Evolutionary conservation across 129 eudicot species (phyloP), one percentile per base, ranked within the genome.

Genomic region (Kitagawia praeruptora): DNA sequence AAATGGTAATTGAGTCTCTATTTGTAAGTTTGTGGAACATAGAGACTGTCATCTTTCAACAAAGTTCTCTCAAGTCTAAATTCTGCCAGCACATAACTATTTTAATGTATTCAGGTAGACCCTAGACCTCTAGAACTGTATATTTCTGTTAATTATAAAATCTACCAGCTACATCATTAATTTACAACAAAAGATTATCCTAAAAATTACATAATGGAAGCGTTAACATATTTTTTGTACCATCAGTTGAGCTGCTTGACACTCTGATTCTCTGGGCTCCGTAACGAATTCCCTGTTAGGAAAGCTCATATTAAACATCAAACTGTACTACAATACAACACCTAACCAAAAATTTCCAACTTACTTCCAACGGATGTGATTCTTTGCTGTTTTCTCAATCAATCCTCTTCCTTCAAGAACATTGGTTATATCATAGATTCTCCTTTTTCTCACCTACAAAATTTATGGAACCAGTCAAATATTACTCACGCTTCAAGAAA

Each of bases 281-380:
- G 27, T 49, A 67, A 37, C 84, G 66, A 54, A 79, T 74, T 85
- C 94, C 88, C 97, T 92, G 97, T 80, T 41, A 78, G 78, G 15
- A 42, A 49, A 48, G 49, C 74, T 45, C 63, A 28, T 75, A 74
- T 76, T 48, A 16, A 79, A 78, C 66, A 80, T 4, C 78, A 82
- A 67, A n/a, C 73, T 81, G 76, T 69, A 67, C 70, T 61, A 13
- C 81, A 47, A 58, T 37, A 49, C 67, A 82, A 28, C 28, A 75
- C 69, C 75, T 45, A 42, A 73, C 51, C 77, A 49, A 69, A 72
- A 28, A 14, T 77, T 9, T 80, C 75, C 41, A 69, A 80, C 86
- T 51, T 86, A 92, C 94, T 85, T 86, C 94, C 94, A 92, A 51
- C 81, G 86, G 77, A 87, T 89, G 77, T 87, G 93, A 81, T 86